Percentiles rank a stretch among this genome's conserved stretches.
Conservation (phyloP, 805 yeast species). For the Candida nemodendra region DNA sequence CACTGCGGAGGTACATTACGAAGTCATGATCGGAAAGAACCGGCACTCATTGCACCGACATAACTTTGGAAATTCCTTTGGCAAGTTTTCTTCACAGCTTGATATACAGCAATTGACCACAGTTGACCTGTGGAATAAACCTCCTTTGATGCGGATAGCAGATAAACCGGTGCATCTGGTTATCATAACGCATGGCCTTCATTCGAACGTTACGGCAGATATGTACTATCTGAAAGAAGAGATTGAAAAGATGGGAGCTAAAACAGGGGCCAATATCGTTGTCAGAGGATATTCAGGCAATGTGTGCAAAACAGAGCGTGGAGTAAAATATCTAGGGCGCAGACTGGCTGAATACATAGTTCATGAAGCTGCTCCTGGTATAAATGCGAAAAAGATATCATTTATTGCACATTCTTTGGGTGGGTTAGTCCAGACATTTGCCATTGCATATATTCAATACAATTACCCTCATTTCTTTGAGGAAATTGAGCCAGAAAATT, state of each 20-base stretch:
- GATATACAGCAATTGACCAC: constrained; percentile 58
- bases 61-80: constrained; percentile 18
- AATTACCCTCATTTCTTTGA: constrained; percentile 72
- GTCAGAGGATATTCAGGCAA: constrained; percentile 84
- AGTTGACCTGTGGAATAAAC: constrained; percentile 70
- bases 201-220: constrained; percentile 87
- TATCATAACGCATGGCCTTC: constrained; percentile 86
- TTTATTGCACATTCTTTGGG: constrained; percentile 94
- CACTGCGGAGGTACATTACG: constrained; percentile 66
- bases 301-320: constrained; percentile 84
- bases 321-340: constrained; percentile 79
- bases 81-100: constrained; percentile 35
- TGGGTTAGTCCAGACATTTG: constrained; percentile 88
- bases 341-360: constrained; percentile 74
- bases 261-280: constrained; percentile 62
- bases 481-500: constrained; percentile 67
- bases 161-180: constrained; percentile 75
- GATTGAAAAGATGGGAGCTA: constrained; percentile 49
- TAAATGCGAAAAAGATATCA: constrained; percentile 62
- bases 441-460: constrained; percentile 72
- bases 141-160: constrained; percentile 40
- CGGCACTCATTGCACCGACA: constrained; percentile 33
- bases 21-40: constrained; percentile 53
- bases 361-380: constrained; percentile 43
- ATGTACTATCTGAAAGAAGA: constrained; percentile 83